Evolutionary conservation across 495 filamentous ascomycete genomes (phyloP), one percentile per base, ranked within the genome.

Genomic region (Podospora bellae-mahoneyi): DNA sequence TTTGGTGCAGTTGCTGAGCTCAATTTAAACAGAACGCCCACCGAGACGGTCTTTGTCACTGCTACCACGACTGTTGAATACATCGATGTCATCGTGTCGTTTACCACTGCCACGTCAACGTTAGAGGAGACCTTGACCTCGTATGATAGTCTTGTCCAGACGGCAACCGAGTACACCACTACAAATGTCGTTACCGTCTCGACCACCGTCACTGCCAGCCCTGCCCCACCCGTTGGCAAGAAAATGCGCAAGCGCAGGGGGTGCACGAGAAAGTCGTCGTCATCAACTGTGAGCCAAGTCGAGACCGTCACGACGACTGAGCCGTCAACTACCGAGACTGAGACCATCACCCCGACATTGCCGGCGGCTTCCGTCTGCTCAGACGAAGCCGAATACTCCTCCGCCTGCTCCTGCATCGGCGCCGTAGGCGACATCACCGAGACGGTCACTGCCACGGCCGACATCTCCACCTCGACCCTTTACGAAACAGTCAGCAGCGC

Each of bases 401-500:
- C 61, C 20, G 61, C 61, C 9, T 63, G 61, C 61, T 39, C 18
- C 32, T 63, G 61, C 32, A 63, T 63, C 61, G 32, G 30, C 16
- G 61, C 61, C 20, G 61, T 48, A 13, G 5, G 30, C 18, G 61
- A 48, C 4, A n/a, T 32, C 61, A 63, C 60, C 60, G 16, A 39
- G 16, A n/a, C 28, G 15, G 27, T 62, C 10, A 62, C 60, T 5
- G 60, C 60, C 26, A n/a, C 60, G 4, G 60, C 60, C 26, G 15
- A 23, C 30, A 39, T 20, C 10, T 62, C 60, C 16, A 62, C 61
- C 61, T 63, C 61, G 32, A 23, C 34, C 32, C 23, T 63, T 0
- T 63, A 63, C 61, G 32, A 63, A 32, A 63, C 61, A 4, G 61
- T 63, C 32, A 63, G 61, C 61, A 44, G 30, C 27, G 61, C 61